Evolutionary conservation across 768 basidiomycete species (phyloP), one percentile per base, ranked within the genome.

Genomic region (Lactarius psammicola): DNA sequence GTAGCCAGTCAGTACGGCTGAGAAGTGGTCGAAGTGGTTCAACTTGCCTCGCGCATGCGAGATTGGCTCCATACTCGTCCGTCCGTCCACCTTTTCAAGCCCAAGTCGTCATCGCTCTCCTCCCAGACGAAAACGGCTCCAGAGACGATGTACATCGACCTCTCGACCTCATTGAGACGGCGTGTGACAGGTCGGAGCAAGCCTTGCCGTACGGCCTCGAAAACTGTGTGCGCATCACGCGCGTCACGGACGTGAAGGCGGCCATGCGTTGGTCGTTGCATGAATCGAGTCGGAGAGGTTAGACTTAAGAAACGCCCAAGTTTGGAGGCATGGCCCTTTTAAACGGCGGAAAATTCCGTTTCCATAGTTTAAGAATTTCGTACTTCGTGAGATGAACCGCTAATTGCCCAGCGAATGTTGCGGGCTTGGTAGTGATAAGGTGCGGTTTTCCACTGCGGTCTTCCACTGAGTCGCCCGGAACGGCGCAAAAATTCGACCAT

Each of bases 81-180:
- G 76, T 89, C 87, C 57, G 87, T 89, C 87, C 87, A 88, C 68
- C 87, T 78, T 72, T 86, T 87, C 58, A 88, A 75, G 13, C 87
- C 86, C 58, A 80, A 80, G 57, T 87, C 86, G 66, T 87, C 85
- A 57, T 87, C 86, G 68, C 81, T 81, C 74, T 89, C 87, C 71
- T 85, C 82, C 87, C 87, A 89, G 54, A 88, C 85, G 71, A 88
- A 89, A 33, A 88, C 79, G 4, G 86, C 81, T 4, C 87, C 87
- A 8, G 85, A 83, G 56, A 77, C 79, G 63, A 89, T 84, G 69
- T 80, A 81, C 59, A 74, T 81, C 7, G 79, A 76, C 61, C 86
- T 76, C 72, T 89, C 86, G 59, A 80, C 77, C 68, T 88, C 87
- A 73, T 88, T 86, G 60, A 88, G 78, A 51, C 87, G 81, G 30